Conservation (phyloP, 1,284 basidiomycete species). For the Singerocomus inundabilis region DNA sequence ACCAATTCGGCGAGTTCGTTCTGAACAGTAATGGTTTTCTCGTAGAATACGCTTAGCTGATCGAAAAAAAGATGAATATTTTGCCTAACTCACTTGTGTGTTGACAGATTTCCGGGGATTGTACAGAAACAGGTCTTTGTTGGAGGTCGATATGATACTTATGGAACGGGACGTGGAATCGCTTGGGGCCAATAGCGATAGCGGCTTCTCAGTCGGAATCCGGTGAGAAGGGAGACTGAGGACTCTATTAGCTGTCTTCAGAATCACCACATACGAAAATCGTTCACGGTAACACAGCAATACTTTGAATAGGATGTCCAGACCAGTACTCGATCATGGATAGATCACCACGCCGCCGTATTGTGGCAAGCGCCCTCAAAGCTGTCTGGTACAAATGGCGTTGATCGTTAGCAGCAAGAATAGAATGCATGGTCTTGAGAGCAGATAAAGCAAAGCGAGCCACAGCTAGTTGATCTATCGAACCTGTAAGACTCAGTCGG, state of each 20-base stretch:
- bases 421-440: conserved; percentile 63
- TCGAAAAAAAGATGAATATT: conserved; percentile 3
- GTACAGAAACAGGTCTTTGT: conserved; percentile 82
- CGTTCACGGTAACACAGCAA: conserved; percentile 75
- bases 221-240: conserved; percentile 69
- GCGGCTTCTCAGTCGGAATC: conserved; percentile 71
- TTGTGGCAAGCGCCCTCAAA: conserved; percentile 63
- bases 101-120: conserved; percentile 70
- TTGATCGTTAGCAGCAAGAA: conserved; percentile 73
- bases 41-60: conserved; percentile 1
- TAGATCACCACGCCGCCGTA: conserved; percentile 73
- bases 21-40: conserved; percentile 70
- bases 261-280: conserved; percentile 6
- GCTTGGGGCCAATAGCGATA: conserved; percentile 50
- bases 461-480: conserved; percentile 69
- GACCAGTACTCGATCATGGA: conserved; percentile 81
- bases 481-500: conserved; percentile 14
- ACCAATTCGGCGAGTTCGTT: conserved; percentile 82
- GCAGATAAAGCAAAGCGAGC: conserved; percentile 79
- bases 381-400: conserved; percentile 74
- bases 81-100: conserved; percentile 51
- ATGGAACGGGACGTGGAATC: conserved; percentile 36
- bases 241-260: conserved; percentile 5
- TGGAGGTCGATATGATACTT: conserved; percentile 50
- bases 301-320: conserved; percentile 71